Evolutionary conservation across 228 moss, liverwort and hornwort species (phyloP).

Genomic region (Sphagnum magellanicum): DNA sequence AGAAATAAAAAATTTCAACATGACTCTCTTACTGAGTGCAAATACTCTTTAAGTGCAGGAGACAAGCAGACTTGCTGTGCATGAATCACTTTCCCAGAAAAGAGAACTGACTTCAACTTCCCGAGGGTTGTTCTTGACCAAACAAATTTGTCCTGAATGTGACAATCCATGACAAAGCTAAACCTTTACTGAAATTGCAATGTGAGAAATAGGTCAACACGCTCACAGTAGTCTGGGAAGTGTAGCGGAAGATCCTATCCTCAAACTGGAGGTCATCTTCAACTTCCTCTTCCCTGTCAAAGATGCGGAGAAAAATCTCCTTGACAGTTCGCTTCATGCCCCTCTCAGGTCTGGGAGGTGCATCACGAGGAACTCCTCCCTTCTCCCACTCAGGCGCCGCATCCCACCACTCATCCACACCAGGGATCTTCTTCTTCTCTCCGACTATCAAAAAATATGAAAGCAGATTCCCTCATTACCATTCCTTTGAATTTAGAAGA

Average conservation of each 20-base stretch:
- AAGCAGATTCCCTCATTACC: too few relatives aligned
- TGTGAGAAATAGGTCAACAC: not conserved
- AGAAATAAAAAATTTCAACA: too few relatives aligned
- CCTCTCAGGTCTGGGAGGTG: slow-evolving; percentile 84
- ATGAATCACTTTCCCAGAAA: too few relatives aligned
- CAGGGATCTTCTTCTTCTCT: too few relatives aligned
- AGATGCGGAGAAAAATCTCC: slow-evolving; percentile 69
- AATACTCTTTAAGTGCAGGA: too few relatives aligned
- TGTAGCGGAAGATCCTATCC: slow-evolving; percentile 86
- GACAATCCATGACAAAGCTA: not conserved
- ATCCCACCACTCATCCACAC: slow-evolving; percentile 32
- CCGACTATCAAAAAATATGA: too few relatives aligned
- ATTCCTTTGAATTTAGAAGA: too few relatives aligned
- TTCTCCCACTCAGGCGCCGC: slow-evolving; percentile 77
- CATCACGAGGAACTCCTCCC: slow-evolving; percentile 62
- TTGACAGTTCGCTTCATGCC: slow-evolving; percentile 91
- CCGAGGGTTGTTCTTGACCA: not conserved
- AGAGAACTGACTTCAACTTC: too few relatives aligned
- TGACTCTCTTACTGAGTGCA: too few relatives aligned
- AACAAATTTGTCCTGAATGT: not conserved
- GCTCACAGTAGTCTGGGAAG: slow-evolving; percentile 75
- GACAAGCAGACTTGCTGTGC: too few relatives aligned
- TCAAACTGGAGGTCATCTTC: slow-evolving; percentile 82
- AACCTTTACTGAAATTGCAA: too few relatives aligned
- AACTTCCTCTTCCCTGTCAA: slow-evolving; percentile 84